Conservation (phyloP, 78 protist genomes). For the Emiliania huxleyi region DNA sequence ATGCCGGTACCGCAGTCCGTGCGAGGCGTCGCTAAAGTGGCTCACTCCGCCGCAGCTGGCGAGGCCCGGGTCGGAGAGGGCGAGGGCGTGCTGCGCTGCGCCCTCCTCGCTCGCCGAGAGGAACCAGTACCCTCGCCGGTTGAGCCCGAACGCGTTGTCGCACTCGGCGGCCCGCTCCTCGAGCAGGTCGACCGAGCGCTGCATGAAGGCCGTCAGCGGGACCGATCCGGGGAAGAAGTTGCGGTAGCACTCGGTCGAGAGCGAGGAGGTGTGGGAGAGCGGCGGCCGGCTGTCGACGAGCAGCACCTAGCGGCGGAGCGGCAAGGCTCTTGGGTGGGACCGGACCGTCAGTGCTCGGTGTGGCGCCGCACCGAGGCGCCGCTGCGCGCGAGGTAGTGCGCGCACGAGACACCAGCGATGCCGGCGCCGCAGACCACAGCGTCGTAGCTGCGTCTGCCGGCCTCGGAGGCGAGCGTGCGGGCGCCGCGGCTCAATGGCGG, state of each 20-base stretch:
- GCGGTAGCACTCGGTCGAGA: slow-evolving; percentile 40
- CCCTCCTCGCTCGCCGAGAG: slow-evolving; percentile 22
- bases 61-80: background rate
- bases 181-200: slow-evolving; percentile 17
- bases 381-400: background rate
- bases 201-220: slow-evolving; percentile 15
- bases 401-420: background rate
- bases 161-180: background rate
- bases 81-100: background rate
- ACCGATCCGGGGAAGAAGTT: background rate
- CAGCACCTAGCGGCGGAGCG: background rate
- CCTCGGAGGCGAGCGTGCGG: too few species aligned
- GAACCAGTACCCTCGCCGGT: slow-evolving; percentile 31
- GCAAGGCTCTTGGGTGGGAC: too few species aligned
- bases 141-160: slow-evolving; percentile 5
- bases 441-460: too few species aligned
- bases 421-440: background rate
- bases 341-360: too few species aligned
- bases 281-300: slow-evolving; percentile 4
- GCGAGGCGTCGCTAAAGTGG: background rate
- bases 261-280: background rate
- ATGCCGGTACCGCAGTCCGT: background rate
- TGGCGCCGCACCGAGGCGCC: too few species aligned
- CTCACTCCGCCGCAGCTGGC: background rate
- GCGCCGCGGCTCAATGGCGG: too few species aligned